Evolutionary conservation across 495 filamentous ascomycete genomes (phyloP).

Genomic region (Baudoinia panamericana): DNA sequence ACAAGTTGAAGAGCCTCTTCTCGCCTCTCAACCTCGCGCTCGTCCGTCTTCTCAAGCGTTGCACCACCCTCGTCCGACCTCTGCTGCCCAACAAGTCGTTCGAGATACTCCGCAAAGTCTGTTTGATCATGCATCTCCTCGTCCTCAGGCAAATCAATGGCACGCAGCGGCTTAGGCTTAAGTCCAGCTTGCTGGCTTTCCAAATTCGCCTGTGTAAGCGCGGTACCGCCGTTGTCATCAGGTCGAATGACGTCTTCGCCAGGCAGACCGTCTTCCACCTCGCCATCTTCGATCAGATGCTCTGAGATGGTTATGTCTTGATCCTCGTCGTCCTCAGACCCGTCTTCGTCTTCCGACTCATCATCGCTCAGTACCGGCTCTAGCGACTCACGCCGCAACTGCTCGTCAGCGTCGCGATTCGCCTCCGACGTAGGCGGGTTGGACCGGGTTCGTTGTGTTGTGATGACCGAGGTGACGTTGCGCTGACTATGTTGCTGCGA

Average conservation of each 20-base stretch:
- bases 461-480: too few relatives aligned
- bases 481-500: too few relatives aligned
- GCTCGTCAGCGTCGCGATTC: slow-evolving; percentile 9
- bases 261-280: slow-evolving; percentile 8
- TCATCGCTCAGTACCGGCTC: neutral
- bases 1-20: too few relatives aligned
- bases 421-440: slow-evolving; percentile 4
- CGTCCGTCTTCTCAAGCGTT: too few relatives aligned
- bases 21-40: too few relatives aligned
- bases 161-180: slow-evolving; percentile 1
- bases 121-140: slow-evolving; percentile 4
- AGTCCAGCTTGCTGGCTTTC: slow-evolving; percentile 1
- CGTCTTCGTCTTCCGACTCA: neutral
- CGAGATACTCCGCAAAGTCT: neutral
- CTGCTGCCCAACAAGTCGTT: neutral
- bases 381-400: slow-evolving; percentile 9
- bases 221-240: too few relatives aligned
- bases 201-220: slow-evolving; percentile 14
- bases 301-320: slow-evolving; percentile 1
- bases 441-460: too few relatives aligned
- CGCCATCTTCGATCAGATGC: slow-evolving; percentile 9
- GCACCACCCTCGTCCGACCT: too few relatives aligned
- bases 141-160: slow-evolving; percentile 7
- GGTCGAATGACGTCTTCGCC: slow-evolving; percentile 1
- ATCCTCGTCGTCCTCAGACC: neutral